Percentiles rank a stretch among this genome's conserved stretches.
phyloP scores from a whole-genome alignment of 441 rosid species.

The Geranium incanum region DNA sequence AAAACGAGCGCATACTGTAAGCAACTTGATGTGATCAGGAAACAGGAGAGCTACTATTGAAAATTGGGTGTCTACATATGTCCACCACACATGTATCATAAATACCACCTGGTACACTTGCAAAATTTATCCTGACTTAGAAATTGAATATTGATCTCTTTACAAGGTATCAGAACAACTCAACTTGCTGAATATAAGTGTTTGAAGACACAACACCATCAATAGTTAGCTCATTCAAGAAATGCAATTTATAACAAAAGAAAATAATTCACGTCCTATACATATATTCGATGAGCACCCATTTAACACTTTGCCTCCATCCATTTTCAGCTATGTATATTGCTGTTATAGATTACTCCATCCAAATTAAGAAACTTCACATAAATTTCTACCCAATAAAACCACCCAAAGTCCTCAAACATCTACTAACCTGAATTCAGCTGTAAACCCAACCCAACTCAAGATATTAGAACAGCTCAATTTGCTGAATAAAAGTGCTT shows the following conservation, averaged over 20 bases:
- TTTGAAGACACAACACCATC: background rate
- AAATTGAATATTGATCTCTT: background rate
- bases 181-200: background rate
- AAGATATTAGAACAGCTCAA: background rate
- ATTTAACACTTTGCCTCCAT: background rate
- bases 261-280: background rate
- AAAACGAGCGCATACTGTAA: background rate
- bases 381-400: background rate
- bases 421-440: background rate
- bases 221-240: background rate
- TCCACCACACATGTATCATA: background rate
- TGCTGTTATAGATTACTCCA: background rate
- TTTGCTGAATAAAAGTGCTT: background rate
- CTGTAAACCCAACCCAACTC: no score
- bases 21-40: background rate
- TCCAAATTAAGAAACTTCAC: background rate
- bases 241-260: background rate
- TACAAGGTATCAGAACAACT: background rate
- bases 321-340: background rate
- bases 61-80: background rate
- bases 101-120: background rate
- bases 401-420: background rate
- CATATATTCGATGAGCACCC: background rate
- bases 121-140: background rate
- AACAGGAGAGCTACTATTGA: conserved; percentile 8